Evolutionary conservation across 306 rosid species (phyloP), one percentile per base, ranked within the genome.

Genomic region (Quercus berberidifolia): DNA sequence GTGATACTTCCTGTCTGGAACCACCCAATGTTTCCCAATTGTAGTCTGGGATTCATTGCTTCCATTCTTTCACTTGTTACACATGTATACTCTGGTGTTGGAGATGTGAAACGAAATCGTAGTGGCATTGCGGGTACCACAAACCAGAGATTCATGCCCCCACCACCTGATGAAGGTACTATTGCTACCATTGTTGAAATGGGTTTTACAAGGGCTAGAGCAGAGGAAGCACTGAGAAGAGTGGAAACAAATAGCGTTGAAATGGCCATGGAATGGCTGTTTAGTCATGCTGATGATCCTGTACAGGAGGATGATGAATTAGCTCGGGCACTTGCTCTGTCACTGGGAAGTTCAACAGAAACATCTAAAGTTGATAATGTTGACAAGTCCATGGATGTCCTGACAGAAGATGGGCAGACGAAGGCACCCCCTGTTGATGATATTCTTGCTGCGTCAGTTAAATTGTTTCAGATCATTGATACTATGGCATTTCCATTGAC

Each of bases 261-360:
- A 82, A 91, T 96, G 97, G 99, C 99, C 68, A 96, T 89, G 98
- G 99, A 96, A 87, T 96, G 99, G 99, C 89, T 96, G 55, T 93
- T 87, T 76, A 90, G 87, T 90, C 98, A 96, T 79, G 85, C 93
- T 55, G 98, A 93, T 86, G 99, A 93, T 91, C 97, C 98, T 86
- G 96, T 95, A 54, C 99, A 91, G 90, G 99, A 96, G 83, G 99
- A 96, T 72, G 98, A 96, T 91, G 99, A 93, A 86, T 91, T 96
- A 79, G 99, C 97, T 38, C 93, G 83, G 75, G 99, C 99, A 75
- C 99, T 96, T 75, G 97, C 98, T 77, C 79, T 96, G 33, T 96
- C 99, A 80, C 89, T 96, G 30, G 98, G 99, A 79, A 95, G 78
- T 84, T 91, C 96, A 69, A 88, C 99, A 69, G 99, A 96, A 77